Evolutionary conservation across 495 filamentous ascomycete species (phyloP).

Genomic region (Neurospora terricola): DNA sequence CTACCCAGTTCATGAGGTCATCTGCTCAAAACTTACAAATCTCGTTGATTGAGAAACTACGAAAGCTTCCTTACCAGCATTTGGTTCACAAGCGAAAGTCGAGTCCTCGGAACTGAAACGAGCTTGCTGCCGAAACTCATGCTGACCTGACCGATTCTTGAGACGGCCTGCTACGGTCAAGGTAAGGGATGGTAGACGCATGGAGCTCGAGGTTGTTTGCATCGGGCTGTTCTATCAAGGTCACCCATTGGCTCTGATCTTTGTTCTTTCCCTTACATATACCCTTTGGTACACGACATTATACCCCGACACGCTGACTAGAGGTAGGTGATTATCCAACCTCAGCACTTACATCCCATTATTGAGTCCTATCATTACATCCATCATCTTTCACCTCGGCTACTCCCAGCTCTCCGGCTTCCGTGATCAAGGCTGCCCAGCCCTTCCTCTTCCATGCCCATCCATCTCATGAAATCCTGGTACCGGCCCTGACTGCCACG

Average conservation of each 20-base stretch:
- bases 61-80: not conserved
- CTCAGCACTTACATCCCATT: no score
- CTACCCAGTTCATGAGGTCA: not conserved
- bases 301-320: no score
- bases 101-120: not conserved
- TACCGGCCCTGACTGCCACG: constrained; percentile 33
- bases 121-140: not conserved
- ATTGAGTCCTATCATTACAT: not conserved
- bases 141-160: not conserved
- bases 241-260: not conserved
- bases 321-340: no score
- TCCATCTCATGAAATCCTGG: constrained; percentile 31
- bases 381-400: not conserved
- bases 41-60: not conserved
- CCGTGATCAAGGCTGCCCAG: constrained; percentile 7
- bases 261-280: not conserved
- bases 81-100: not conserved
- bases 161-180: not conserved
- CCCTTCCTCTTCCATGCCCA: constrained; percentile 4
- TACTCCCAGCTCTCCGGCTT: not conserved
- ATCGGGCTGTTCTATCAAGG: not conserved
- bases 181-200: not conserved
- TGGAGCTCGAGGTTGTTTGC: not conserved
- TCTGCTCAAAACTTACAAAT: not conserved
- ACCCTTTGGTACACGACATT: not conserved